Evolutionary conservation across 73 alveolate species (phyloP).

Genomic region (Paramecium caudatum): DNA sequence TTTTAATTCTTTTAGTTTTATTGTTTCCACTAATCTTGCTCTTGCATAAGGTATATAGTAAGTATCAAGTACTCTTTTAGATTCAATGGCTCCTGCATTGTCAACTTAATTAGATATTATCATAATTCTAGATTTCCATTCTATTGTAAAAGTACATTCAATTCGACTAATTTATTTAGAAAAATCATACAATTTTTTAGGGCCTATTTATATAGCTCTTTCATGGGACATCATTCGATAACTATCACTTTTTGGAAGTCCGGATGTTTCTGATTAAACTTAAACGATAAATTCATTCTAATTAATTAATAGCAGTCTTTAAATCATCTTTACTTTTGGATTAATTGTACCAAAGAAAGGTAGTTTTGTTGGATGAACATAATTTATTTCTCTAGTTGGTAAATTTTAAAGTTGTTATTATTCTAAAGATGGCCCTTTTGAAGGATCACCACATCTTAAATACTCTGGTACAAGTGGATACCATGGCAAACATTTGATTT

Average conservation of each 20-base stretch:
- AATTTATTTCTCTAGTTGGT: slow-evolving; percentile 26
- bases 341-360: slow-evolving; percentile 42
- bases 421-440: not conserved
- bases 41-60: slow-evolving; percentile 30
- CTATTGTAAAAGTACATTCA: slow-evolving; percentile 58
- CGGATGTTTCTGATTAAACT: slow-evolving; percentile 32
- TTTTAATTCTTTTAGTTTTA: slow-evolving; percentile 18
- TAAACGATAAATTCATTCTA: slow-evolving; percentile 35
- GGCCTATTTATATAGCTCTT: not conserved
- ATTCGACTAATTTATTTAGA: not conserved
- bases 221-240: not conserved
- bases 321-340: slow-evolving; percentile 41
- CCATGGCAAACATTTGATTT: not conserved
- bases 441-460: not conserved
- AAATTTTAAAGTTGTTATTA: slow-evolving; percentile 9
- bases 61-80: slow-evolving; percentile 22
- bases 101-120: slow-evolving; percentile 8
- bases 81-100: slow-evolving; percentile 58
- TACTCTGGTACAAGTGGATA: not conserved
- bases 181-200: slow-evolving; percentile 29
- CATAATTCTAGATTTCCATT: slow-evolving; percentile 33
- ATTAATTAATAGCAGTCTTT: slow-evolving; percentile 26
- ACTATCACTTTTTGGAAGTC: slow-evolving; percentile 41
- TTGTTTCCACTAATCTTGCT: slow-evolving; percentile 31
- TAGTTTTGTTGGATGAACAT: slow-evolving; percentile 11